A percentile compares a stretch with the other conserved stretches of the same genome.
Evolutionary conservation across 108 stramenopile genomes (phyloP).

Genomic region (Cyclotella cryptica): DNA sequence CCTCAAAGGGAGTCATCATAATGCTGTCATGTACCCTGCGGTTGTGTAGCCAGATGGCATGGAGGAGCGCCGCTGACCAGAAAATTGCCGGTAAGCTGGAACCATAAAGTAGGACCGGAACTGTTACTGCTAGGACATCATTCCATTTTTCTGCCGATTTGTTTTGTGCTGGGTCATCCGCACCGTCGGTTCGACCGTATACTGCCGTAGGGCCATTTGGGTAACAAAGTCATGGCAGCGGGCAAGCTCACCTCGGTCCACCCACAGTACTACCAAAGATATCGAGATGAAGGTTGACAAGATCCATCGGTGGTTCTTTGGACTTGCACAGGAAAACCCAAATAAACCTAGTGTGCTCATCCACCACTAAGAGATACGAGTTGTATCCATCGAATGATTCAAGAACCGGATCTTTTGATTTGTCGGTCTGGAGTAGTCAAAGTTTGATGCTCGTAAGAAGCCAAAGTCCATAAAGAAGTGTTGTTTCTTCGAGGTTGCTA

Average conservation of each 20-base stretch:
- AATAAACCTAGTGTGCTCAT: background rate
- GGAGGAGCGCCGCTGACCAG: slow-evolving; percentile 1
- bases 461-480: no score
- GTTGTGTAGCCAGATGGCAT: slow-evolving; percentile 1
- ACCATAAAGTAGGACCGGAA: background rate
- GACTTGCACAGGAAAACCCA: background rate
- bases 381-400: slow-evolving; percentile 4
- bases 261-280: background rate
- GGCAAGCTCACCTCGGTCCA: background rate
- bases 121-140: background rate
- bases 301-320: background rate
- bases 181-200: background rate
- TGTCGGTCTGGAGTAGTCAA: background rate
- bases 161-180: background rate
- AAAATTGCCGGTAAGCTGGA: background rate
- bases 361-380: background rate
- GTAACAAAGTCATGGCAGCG: no score
- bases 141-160: background rate
- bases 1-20: slow-evolving; percentile 4
- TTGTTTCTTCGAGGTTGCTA: background rate
- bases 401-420: background rate
- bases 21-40: background rate
- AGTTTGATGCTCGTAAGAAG: background rate
- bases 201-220: background rate
- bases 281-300: background rate